Percentiles rank a stretch among this genome's conserved stretches.
Evolutionary conservation across 2,329 filamentous ascomycete genomes (phyloP).

Genomic region (Exophiala bonariae): DNA sequence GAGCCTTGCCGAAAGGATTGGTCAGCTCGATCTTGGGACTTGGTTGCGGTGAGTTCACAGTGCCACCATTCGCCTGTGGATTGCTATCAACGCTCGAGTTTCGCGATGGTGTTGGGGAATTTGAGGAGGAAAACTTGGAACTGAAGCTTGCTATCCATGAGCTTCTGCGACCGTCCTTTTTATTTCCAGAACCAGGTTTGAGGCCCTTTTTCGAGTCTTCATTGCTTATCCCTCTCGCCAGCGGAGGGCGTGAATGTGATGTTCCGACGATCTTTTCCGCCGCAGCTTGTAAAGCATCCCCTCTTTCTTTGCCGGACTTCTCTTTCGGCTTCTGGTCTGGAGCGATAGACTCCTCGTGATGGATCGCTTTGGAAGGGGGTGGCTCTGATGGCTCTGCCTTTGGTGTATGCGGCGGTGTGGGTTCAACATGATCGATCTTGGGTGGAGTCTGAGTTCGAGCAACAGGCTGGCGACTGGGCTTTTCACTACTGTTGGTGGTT

Average conservation of each 20-base stretch:
- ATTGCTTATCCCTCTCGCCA: slow-evolving; percentile 13
- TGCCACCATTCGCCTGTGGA: slow-evolving; percentile 4
- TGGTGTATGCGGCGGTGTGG: slow-evolving; percentile 15
- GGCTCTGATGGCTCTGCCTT: background rate
- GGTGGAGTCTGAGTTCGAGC: slow-evolving; percentile 21
- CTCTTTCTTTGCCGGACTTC: slow-evolving; percentile 12
- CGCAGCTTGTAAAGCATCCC: slow-evolving; percentile 5
- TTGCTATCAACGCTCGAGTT: slow-evolving; percentile 26
- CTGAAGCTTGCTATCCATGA: slow-evolving; percentile 95
- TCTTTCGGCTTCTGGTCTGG: slow-evolving; percentile 7
- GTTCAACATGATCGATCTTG: slow-evolving; percentile 23
- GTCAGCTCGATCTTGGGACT: slow-evolving; percentile 39
- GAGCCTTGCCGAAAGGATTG: slow-evolving; percentile 45
- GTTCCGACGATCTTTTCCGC: slow-evolving; percentile 3
- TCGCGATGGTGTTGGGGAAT: slow-evolving; percentile 37
- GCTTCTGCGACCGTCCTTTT: slow-evolving; percentile 57
- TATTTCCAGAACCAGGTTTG: slow-evolving; percentile 12
- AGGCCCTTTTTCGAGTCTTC: slow-evolving; percentile 18
- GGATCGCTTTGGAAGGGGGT: slow-evolving; percentile 25
- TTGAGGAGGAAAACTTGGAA: slow-evolving; percentile 77
- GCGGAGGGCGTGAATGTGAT: slow-evolving; percentile 10
- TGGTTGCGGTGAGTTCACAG: slow-evolving; percentile 24
- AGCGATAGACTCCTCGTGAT: slow-evolving; percentile 7
- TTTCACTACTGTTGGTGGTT: slow-evolving; percentile 26
- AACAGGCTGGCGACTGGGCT: slow-evolving; percentile 23